Conservation (phyloP, 305 asterid genomes). For the Fraxinus nigra region DNA sequence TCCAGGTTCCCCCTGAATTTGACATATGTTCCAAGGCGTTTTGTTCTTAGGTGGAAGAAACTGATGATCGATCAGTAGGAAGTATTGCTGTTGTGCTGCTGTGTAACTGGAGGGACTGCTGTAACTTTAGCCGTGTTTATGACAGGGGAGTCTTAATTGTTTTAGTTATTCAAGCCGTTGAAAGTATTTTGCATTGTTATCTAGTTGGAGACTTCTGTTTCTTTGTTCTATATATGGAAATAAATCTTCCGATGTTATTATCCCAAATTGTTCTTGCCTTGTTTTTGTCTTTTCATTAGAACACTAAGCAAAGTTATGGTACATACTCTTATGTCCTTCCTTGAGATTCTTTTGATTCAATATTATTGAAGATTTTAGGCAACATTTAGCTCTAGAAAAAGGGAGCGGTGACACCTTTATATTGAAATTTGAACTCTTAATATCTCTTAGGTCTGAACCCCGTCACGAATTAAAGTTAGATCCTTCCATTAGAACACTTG, state of each 20-base stretch:
- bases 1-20: background rate
- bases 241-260: background rate
- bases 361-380: background rate
- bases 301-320: background rate
- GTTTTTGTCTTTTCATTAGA: background rate
- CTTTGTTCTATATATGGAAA: background rate
- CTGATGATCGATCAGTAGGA: background rate
- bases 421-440: background rate
- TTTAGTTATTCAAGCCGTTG: background rate
- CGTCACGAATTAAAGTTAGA: background rate
- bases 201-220: background rate
- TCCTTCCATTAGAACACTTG: background rate
- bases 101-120: background rate
- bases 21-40: background rate
- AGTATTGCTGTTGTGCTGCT: background rate
- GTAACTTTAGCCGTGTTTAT: background rate
- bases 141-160: background rate
- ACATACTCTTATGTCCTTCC: background rate
- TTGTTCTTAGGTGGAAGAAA: background rate
- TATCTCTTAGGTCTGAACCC: background rate
- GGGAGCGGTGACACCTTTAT: background rate
- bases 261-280: background rate
- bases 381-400: background rate
- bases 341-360: background rate
- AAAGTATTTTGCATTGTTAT: background rate